Conservation (phyloP, 169 alveolate genomes). For the Amoebophrya sp. region DNA sequence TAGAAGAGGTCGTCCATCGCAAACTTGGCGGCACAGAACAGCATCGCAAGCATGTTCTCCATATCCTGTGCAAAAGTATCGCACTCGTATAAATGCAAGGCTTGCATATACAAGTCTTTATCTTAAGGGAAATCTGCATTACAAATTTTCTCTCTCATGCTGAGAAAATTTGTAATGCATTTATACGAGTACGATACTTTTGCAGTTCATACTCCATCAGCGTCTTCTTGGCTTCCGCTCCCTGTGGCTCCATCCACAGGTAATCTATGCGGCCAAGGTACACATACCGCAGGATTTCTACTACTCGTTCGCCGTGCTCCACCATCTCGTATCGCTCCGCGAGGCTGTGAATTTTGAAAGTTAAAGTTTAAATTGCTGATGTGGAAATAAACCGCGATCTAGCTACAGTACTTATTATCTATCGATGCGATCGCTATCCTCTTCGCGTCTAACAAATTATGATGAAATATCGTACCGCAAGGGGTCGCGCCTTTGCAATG, state of each 20-base stretch:
- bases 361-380: background rate
- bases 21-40: background rate
- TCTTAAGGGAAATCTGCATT: no score
- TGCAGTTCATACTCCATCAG: no score
- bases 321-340: background rate
- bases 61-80: no score
- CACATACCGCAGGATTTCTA: background rate
- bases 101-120: no score
- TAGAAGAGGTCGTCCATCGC: background rate
- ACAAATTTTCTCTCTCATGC: no score
- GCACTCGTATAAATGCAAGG: no score
- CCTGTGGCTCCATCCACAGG: constrained; percentile 19
- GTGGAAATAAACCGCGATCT: background rate
- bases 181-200: no score
- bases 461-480: background rate
- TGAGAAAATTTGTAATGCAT: no score
- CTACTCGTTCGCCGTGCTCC: background rate
- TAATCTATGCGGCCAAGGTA: background rate
- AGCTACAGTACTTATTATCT: background rate
- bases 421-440: background rate
- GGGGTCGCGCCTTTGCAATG: background rate
- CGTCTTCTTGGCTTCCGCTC: background rate
- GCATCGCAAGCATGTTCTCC: constrained; percentile 7
- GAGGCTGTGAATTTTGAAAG: background rate
- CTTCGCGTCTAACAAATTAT: background rate